Percentiles rank a stretch among this genome's conserved stretches.
phyloP scores from a whole-genome alignment of 192 early-diverging fungal genomes.

The Dissophora ornata region DNA sequence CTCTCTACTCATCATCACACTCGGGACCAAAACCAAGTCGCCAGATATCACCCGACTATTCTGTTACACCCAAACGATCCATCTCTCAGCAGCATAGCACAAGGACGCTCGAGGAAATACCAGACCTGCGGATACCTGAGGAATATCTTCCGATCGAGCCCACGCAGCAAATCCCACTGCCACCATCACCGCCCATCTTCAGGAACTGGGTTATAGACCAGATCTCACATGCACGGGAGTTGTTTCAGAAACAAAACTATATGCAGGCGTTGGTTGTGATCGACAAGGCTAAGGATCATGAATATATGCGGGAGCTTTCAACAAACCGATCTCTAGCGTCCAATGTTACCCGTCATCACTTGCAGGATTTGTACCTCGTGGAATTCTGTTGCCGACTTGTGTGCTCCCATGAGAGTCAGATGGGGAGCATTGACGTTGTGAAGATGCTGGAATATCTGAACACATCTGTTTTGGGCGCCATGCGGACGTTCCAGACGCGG shows the following conservation, averaged over 20 bases:
- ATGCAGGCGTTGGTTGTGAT: constrained; percentile 30
- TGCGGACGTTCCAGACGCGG: not conserved
- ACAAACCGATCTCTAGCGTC: not conserved
- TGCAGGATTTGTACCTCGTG: constrained; percentile 33
- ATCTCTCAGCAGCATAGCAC: constrained; percentile 33
- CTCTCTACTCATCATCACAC: not conserved
- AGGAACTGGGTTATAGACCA: constrained; percentile 35
- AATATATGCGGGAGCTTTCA: constrained; percentile 14
- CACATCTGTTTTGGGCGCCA: constrained; percentile 3
- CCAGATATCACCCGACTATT: not conserved
- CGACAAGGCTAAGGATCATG: constrained; percentile 30
- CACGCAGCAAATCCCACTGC: constrained; percentile 1
- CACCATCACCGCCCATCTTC: constrained; percentile 3
- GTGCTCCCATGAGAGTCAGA: constrained; percentile 10
- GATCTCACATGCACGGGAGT: constrained; percentile 11
- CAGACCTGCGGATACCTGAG: constrained; percentile 27
- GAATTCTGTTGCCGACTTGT: constrained; percentile 42
- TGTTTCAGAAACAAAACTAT: constrained; percentile 41
- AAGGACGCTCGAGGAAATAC: constrained; percentile 21
- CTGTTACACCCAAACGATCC: constrained; percentile 26
- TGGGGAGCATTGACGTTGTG: constrained; percentile 13
- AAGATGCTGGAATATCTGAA: constrained; percentile 26
- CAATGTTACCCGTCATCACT: constrained; percentile 10
- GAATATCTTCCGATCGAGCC: constrained; percentile 27
- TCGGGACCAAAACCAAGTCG: not conserved